These are phyloP conservation scores for Butyriboletus appendiculatus DNA, from an alignment of 1,284 basidiomycete species.

Conservation along the genomic window DNA sequence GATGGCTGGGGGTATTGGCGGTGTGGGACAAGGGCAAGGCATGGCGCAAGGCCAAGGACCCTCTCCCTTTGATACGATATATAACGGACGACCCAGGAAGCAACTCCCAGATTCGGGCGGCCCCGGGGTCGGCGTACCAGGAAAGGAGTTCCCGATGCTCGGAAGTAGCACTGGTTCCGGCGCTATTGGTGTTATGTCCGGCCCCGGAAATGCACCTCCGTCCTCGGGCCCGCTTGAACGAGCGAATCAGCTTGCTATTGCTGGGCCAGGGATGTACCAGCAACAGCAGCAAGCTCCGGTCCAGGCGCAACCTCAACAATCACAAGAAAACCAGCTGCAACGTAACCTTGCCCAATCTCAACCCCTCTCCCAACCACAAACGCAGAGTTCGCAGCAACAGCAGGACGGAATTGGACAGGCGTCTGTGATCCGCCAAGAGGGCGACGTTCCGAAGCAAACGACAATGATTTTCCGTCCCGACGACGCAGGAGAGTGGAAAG, in stretches of 20 bases:
- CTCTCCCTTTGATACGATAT: conserved; percentile 71
- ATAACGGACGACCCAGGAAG: conserved; percentile 77
- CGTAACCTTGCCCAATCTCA: conserved; percentile 21
- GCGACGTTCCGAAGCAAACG: conserved; percentile 44
- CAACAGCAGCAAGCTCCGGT: conserved; percentile 36
- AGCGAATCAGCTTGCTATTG: conserved; percentile 43
- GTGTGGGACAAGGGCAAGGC: conserved; percentile 17
- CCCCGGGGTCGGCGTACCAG: conserved; percentile 28
- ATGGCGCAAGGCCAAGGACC: conserved; percentile 23
- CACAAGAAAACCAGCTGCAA: conserved; percentile 27
- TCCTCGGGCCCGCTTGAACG: conserved; percentile 52
- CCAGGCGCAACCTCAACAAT: conserved; percentile 21
- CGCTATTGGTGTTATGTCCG: conserved; percentile 49
- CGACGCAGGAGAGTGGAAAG: conserved; percentile 81
- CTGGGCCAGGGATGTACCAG: conserved; percentile 43
- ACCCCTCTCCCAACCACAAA: conserved; percentile 24
- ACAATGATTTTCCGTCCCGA: conserved; percentile 90
- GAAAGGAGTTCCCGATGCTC: conserved; percentile 68
- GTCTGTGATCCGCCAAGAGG: conserved; percentile 21
- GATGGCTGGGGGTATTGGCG: conserved; percentile 13
- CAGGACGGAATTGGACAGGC: conserved; percentile 18
- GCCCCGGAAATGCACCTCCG: conserved; percentile 50
- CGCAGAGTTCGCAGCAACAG: conserved; percentile 35
- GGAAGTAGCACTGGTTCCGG: conserved; percentile 43
- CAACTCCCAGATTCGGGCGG: conserved; percentile 61